Evolutionary conservation across 805 yeast species (phyloP), one percentile per base, ranked within the genome.

Genomic region (Ogataea chonburiensis): DNA sequence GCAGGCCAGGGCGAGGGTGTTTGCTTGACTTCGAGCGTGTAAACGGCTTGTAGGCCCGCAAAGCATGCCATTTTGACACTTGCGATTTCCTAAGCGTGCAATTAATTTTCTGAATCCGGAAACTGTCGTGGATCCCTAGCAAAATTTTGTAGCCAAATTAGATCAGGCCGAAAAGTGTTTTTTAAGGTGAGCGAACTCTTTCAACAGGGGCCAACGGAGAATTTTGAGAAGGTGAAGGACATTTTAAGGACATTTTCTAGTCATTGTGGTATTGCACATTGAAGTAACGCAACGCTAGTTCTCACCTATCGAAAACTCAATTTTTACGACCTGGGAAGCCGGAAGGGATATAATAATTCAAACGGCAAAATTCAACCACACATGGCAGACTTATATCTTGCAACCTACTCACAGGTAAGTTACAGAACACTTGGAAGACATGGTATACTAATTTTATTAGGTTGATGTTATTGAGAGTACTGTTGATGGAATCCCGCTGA

Each of bases 401-500:
- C 76, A 2, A 70, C 73, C 5, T 73, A 73, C 48, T 68, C 77
- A 3, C 70, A 70, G 33, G 64, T 59, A 47, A 40, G 63, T 57
- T 12, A n/a, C 12, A 14, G n/a, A 9, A 9, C 12, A 13, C 24
- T 10, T 21, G 22, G 21, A 17, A 18, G 13, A 11, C 19, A 19
- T 10, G 11, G 14, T 9, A 14, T 31, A 34, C 37, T 27, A 34
- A 33, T 24, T 8, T 7, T 16, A 9, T 7, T 25, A 58, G 49
- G 67, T 69, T 2, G 77, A 73, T 34, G 79, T 73, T 5, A 71
- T 59, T 53, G 88, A 81, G 55, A 75, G 79, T 55, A 79, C 79
- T 31, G 73, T 85, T 26, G 68, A 75, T 21, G 86, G 80, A 34
- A 81, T 82, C 22, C 85, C 87, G 17, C 72, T 85, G 35, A 93